Base-by-base conservation (phyloP, 2,329 filamentous ascomycete species). In the Aspergillus viridinutans region DNA sequence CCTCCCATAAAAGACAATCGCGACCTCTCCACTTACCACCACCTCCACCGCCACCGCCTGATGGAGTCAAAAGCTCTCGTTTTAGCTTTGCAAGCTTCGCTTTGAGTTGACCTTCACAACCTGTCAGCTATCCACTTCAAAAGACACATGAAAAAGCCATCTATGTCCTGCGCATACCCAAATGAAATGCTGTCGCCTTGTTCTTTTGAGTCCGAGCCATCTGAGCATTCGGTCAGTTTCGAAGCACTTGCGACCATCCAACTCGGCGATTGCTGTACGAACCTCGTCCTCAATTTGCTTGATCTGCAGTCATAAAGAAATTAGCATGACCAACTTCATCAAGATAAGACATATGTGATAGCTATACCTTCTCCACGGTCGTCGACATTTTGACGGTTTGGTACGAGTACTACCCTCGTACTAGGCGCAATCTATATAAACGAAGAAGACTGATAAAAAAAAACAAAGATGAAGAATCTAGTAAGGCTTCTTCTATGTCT, bases 171-270 rank as follows among this genome's bases (percentile, higher is more conserved):
- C 54, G 53, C 72, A 61, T 76, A 77, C 90, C 92, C 76, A 97
- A 81, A 83, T 97, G 92, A 76, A 87, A 96, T 50, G 91, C 92
- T 12, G 92, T 96, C 54, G 89, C 90, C 81, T 97, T 97, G 78
- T 97, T 97, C 81, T 97, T 97, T 77, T 97, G 92, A 71, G 92
- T 97, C 79, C 85, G 85, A 81, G 92, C 90, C 93, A 97, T 97
- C 88, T 93, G 71, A 21, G 43, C 20, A 49, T 47, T 25, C 42
- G 54, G 55, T 64, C 53, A 63, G 59, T 63, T 23, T 21, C 21
- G 12, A 53, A 50, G 49, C 43, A 42, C 25, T 52, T 43, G 40
- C 29, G 35, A 29, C 21, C 42, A 49, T 45, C 26, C 49, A 50
- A 40, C 28, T 28, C 43, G 28, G 28, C 40, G 50, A 29, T 60